Conservation (phyloP, 768 basidiomycete species). For the Paxillus involutus region DNA sequence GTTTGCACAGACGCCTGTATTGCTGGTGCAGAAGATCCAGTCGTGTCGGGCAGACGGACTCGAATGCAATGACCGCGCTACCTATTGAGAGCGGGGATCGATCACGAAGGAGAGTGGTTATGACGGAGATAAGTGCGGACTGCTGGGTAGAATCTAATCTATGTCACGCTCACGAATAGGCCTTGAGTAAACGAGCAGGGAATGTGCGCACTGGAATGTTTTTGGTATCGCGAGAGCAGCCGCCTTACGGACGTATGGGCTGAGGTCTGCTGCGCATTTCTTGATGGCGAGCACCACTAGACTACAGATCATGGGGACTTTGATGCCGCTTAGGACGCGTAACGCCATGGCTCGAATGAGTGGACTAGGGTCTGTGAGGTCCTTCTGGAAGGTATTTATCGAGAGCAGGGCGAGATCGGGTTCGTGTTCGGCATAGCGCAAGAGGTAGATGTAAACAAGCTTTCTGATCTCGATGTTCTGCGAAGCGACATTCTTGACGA, state of each 20-base stretch:
- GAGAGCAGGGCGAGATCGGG: constrained; percentile 94
- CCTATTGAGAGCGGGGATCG: constrained; percentile 88
- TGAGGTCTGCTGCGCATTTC: constrained; percentile 88
- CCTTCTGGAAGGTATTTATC: constrained; percentile 98
- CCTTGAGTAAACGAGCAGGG: constrained; percentile 7
- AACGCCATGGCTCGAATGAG: constrained; percentile 96
- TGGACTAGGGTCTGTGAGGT: constrained; percentile 88
- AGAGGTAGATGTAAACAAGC: constrained; percentile 95
- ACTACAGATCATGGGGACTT: constrained; percentile 83
- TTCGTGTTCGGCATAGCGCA: constrained; percentile 90
- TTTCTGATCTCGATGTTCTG: constrained; percentile 92
- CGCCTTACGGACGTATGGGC: constrained; percentile 93
- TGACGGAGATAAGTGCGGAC: constrained; percentile 64
- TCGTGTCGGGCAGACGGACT: constrained; percentile 81
- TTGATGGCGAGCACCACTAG: constrained; percentile 87
- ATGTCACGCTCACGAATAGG: constrained; percentile 5
- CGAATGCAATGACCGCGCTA: constrained; percentile 81
- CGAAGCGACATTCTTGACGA: constrained; percentile 96
- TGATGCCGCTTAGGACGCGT: constrained; percentile 88
- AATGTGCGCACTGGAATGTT: constrained; percentile 63
- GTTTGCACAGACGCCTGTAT: constrained; percentile 78
- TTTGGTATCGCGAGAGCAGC: constrained; percentile 90
- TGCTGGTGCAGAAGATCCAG: constrained; percentile 88
- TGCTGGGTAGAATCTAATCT: constrained; percentile 79
- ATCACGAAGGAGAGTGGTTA: constrained; percentile 66